Conservation (phyloP, 2,329 filamentous ascomycete species). For the Sarocladiaceae sp. region DNA sequence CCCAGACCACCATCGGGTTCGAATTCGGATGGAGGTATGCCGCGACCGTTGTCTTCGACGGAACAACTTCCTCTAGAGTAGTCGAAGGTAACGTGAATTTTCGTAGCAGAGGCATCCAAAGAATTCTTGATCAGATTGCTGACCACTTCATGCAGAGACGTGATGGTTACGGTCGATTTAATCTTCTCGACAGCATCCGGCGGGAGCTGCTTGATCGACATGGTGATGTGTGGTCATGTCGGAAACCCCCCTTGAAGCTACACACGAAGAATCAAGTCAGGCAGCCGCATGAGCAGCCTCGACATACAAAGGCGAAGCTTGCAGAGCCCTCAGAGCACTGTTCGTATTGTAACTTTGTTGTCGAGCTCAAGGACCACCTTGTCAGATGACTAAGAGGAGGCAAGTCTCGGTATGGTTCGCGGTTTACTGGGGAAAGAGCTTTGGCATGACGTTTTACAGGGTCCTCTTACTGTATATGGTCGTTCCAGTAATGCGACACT, state of each 20-base stretch:
- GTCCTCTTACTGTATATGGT: not conserved
- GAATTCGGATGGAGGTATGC: slow-evolving; percentile 74
- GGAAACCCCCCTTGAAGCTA: not conserved
- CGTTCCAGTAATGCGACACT: too few relatives aligned
- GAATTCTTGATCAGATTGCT: slow-evolving; percentile 76
- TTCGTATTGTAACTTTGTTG: too few relatives aligned
- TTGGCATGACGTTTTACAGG: slow-evolving; percentile 3
- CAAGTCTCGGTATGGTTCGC: not conserved
- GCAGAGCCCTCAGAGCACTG: too few relatives aligned
- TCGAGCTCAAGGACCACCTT: too few relatives aligned
- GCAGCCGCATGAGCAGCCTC: too few relatives aligned
- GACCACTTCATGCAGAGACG: slow-evolving; percentile 66
- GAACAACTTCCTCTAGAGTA: slow-evolving; percentile 70
- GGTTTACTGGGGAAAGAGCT: not conserved
- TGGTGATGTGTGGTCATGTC: slow-evolving; percentile 23
- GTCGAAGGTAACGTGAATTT: slow-evolving; percentile 68
- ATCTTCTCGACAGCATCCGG: slow-evolving; percentile 71
- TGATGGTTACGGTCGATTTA: slow-evolving; percentile 78
- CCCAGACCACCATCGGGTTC: slow-evolving; percentile 64
- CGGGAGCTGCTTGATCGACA: slow-evolving; percentile 68
- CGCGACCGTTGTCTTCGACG: slow-evolving; percentile 79
- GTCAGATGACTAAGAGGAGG: not conserved
- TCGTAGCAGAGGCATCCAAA: slow-evolving; percentile 71
- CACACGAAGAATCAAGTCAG: not conserved
- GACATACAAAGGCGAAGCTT: too few relatives aligned